Evolutionary conservation across 352 stramenopile species (phyloP).

Genomic region (Globisporangium orthogonon): DNA sequence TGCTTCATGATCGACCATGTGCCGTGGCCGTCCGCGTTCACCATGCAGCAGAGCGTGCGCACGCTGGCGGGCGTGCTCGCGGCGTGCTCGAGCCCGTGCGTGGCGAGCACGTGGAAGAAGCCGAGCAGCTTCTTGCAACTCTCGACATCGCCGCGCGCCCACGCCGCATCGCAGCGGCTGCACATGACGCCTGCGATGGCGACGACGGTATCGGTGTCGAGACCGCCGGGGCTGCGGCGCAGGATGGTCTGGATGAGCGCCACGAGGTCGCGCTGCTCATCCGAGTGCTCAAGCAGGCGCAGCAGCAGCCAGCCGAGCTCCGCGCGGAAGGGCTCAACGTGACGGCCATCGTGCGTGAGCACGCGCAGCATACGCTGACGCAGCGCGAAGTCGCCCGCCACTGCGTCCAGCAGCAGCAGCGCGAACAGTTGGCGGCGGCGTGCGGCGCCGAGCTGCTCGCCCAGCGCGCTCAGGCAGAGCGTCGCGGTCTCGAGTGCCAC

Average conservation of each 20-base stretch:
- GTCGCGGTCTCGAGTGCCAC: conserved; percentile 73
- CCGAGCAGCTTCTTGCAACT: conserved; percentile 60
- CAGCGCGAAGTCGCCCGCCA: conserved; percentile 48
- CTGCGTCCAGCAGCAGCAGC: conserved; percentile 24
- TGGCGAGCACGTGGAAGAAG: conserved; percentile 73
- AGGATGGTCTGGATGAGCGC: conserved; percentile 71
- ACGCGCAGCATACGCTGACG: conserved; percentile 61
- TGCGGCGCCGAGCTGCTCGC: conserved; percentile 30
- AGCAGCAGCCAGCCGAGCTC: conserved; percentile 76
- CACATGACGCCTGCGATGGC: conserved; percentile 69
- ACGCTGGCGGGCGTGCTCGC: conserved; percentile 57
- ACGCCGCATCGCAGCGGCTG: conserved; percentile 61
- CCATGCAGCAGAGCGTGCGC: conserved; percentile 73
- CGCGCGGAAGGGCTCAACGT: conserved; percentile 57
- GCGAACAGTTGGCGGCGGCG: conserved; percentile 52
- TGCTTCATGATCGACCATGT: conserved; percentile 83
- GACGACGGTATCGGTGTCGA: conserved; percentile 63
- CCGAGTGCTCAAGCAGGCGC: conserved; percentile 68
- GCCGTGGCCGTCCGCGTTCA: conserved; percentile 76
- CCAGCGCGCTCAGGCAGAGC: conserved; percentile 58
- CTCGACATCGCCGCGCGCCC: conserved; percentile 63
- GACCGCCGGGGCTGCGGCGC: conserved; percentile 36
- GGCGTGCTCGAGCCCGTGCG: conserved; percentile 49
- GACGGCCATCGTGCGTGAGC: conserved; percentile 55
- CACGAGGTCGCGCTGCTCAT: conserved; percentile 73